A percentile compares a stretch with the other conserved stretches of the same genome.
These are phyloP conservation scores for Psilocybe mexicana DNA, from an alignment of 1,284 basidiomycete species.

Conservation along the genomic window DNA sequence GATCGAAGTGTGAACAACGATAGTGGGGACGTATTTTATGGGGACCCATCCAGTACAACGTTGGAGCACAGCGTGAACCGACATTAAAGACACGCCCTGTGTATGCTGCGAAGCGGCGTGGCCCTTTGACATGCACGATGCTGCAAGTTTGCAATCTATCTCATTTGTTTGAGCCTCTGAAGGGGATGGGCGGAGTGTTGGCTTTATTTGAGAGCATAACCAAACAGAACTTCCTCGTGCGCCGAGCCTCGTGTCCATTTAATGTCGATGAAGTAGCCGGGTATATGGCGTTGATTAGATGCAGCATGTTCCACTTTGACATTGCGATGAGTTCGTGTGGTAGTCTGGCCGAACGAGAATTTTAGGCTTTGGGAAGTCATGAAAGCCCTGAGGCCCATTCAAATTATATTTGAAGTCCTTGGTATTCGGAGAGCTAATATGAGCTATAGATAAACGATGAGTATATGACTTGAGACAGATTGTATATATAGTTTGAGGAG, in stretches of 20 bases:
- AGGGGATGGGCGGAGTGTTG: not conserved
- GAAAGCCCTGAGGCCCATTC: no score
- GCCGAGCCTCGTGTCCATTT: not conserved
- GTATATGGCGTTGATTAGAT: not conserved
- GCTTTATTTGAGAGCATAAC: not conserved
- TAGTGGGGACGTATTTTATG: not conserved
- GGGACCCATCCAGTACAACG: not conserved
- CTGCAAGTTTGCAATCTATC: not conserved
- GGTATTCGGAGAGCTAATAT: no score
- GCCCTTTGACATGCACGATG: not conserved
- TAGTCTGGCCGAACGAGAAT: no score
- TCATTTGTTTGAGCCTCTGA: not conserved
- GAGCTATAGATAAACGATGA: no score
- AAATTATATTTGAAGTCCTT: no score
- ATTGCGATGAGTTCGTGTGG: no score
- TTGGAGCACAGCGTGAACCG: not conserved
- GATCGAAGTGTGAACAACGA: not conserved
- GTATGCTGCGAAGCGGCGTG: not conserved
- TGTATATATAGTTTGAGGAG: no score
- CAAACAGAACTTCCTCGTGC: not conserved
- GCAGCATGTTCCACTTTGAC: not conserved
- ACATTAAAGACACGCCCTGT: slow-evolving; percentile 3
- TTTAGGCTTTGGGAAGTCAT: no score
- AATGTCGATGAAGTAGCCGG: not conserved
- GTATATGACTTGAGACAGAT: no score